These are phyloP conservation scores for Eragrostis curvula DNA, from an alignment of 176 grass and related monocot species.

Conservation along the genomic window DNA sequence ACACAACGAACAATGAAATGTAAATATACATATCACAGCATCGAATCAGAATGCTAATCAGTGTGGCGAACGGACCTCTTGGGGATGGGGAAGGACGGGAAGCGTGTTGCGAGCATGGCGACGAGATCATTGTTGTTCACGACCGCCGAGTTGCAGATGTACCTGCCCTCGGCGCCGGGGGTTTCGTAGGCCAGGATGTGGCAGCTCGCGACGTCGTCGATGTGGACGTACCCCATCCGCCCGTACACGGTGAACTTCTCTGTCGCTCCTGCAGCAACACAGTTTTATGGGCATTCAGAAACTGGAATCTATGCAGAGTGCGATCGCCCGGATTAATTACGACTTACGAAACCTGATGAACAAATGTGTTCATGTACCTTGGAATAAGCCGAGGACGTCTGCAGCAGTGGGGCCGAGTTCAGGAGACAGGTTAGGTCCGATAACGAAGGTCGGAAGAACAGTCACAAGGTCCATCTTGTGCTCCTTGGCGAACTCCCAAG, in stretches of 20 bases:
- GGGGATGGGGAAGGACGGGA: slow-evolving; percentile 69
- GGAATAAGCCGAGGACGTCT: slow-evolving; percentile 72
- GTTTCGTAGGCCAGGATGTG: slow-evolving; percentile 86
- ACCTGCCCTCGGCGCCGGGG: slow-evolving; percentile 59
- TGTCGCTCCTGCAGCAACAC: slow-evolving; percentile 50
- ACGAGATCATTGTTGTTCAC: slow-evolving; percentile 52
- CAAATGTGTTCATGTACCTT: slow-evolving; percentile 39
- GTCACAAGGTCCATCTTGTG: slow-evolving; percentile 80
- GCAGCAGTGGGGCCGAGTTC: slow-evolving; percentile 65
- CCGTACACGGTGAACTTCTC: slow-evolving; percentile 76
- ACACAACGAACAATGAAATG: too few relatives aligned
- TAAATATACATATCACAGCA: too few relatives aligned
- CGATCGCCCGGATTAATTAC: neutral
- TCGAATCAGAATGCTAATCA: neutral
- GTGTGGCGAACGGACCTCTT: slow-evolving; percentile 44
- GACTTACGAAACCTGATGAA: neutral
- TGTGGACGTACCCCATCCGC: slow-evolving; percentile 93
- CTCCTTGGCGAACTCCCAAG: slow-evolving; percentile 86
- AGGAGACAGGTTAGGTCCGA: slow-evolving; percentile 65
- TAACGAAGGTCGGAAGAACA: slow-evolving; percentile 76
- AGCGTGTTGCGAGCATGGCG: slow-evolving; percentile 55
- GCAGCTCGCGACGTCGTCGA: slow-evolving; percentile 80
- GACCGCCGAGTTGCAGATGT: slow-evolving; percentile 84
- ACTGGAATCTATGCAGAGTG: neutral
- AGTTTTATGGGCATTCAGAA: neutral